These are phyloP conservation scores for Mortierella sp. DNA, from an alignment of 371 early-diverging fungal species.

Conservation along the genomic window DNA sequence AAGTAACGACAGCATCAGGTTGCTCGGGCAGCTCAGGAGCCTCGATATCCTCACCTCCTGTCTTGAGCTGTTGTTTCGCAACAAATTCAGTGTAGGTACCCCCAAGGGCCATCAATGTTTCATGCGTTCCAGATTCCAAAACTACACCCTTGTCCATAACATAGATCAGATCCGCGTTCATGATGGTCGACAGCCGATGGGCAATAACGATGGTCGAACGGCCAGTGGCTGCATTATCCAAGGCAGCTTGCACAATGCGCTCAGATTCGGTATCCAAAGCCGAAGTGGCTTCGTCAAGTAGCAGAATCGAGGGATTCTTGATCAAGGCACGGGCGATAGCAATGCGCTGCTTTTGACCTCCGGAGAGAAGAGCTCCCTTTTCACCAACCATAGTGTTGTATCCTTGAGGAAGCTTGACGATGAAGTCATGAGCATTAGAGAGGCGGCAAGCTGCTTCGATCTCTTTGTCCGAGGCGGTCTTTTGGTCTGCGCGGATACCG, in stretches of 20 bases:
- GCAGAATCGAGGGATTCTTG: slow-evolving; percentile 82
- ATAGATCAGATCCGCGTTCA: slow-evolving; percentile 87
- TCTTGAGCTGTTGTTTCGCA: slow-evolving; percentile 52
- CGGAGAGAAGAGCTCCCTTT: slow-evolving; percentile 78
- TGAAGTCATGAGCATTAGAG: slow-evolving; percentile 84
- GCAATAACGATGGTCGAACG: slow-evolving; percentile 76
- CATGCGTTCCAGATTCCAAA: slow-evolving; percentile 78
- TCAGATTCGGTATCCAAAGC: slow-evolving; percentile 93
- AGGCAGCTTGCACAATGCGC: slow-evolving; percentile 85
- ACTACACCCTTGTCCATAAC: slow-evolving; percentile 79
- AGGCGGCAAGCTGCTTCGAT: slow-evolving; percentile 68
- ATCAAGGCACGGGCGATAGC: slow-evolving; percentile 92
- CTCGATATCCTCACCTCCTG: slow-evolving; percentile 41
- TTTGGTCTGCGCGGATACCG: slow-evolving; percentile 65
- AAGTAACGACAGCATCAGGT: background rate
- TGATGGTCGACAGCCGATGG: slow-evolving; percentile 79
- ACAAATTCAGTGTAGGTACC: slow-evolving; percentile 66
- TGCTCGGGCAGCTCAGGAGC: slow-evolving; percentile 13
- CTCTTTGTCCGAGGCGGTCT: slow-evolving; percentile 55
- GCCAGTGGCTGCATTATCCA: slow-evolving; percentile 78
- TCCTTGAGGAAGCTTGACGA: slow-evolving; percentile 77
- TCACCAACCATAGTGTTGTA: slow-evolving; percentile 88
- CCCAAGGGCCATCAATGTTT: slow-evolving; percentile 61
- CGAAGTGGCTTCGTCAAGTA: slow-evolving; percentile 96
- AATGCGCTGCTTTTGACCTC: slow-evolving; percentile 90